Base-by-base conservation (phyloP, 1,284 basidiomycete species). In the Sanghuangporus weigelae region DNA sequence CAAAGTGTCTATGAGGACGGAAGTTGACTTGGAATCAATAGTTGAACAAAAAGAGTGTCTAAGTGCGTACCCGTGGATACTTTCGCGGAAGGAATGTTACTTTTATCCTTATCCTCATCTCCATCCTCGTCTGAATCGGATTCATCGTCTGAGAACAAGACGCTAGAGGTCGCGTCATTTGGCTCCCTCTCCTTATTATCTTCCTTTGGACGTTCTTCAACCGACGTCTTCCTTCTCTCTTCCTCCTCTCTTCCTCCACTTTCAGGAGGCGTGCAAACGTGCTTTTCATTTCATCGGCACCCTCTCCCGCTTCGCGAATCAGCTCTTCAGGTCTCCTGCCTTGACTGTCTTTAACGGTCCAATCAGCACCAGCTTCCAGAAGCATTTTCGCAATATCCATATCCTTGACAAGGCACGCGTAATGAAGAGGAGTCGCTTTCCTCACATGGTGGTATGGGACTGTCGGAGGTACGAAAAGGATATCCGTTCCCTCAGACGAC, bases 201-300 rank as follows among this genome's bases (percentile, higher is more conserved):
- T 36, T 42, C 50, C 51, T 46, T 59, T 21, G 46, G 51, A 48
- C 38, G 21, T n/a, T 54, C 57, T 46, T 31, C 40, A 26, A 36
- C 50, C 8, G 49, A 40, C 58, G 31, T 23, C 16, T 44, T 39
- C 39, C 38, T 49, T 21, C 53, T 36, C 4, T 39, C 57, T 54
- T 63, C 19, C 39, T 63, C 57, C 57, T 63, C 35, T 36, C 39
- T 11, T 59, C 62, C 26, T 63, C 57, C n/a, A 50, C 62, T 14
- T 59, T 31, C 36, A 57, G 39, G 19, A 63, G 40, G 6, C 51
- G 38, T 35, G 31, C 36, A 44, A 60, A 63, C 14, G 12, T 26
- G 10, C 19, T n/a, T n/a, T 58, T 57, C 7, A 63, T 14, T 23
- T 21, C 36, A 21, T 21, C 26, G 36, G 4, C 42, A 14, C 5